A percentile compares a stretch with the other conserved stretches of the same genome.
These are phyloP conservation scores for Exserohilum rostratum DNA, from an alignment of 2,329 filamentous ascomycete species.

Conservation along the genomic window DNA sequence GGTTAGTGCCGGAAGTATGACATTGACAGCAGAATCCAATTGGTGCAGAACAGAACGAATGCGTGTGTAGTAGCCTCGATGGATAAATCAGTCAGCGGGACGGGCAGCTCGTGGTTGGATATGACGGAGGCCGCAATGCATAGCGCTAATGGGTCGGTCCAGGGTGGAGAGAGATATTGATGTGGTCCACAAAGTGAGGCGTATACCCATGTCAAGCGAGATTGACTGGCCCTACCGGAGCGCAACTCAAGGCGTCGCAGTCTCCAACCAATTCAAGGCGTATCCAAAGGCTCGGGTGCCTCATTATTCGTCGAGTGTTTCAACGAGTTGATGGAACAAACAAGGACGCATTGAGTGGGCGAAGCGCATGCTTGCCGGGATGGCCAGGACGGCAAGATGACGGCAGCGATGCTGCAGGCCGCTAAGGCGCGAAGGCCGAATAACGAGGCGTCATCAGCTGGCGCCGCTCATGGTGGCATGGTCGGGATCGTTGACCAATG, in stretches of 20 bases:
- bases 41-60: slow-evolving; percentile 31
- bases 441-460: slow-evolving; percentile 35
- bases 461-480: slow-evolving; percentile 22
- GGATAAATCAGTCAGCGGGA: slow-evolving; percentile 24
- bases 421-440: slow-evolving; percentile 22
- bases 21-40: slow-evolving; percentile 21
- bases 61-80: slow-evolving; percentile 14
- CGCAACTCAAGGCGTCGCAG: slow-evolving; percentile 8
- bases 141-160: slow-evolving; percentile 5
- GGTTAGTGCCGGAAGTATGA: slow-evolving; percentile 33
- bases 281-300: slow-evolving; percentile 3
- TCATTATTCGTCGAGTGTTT: slow-evolving; percentile 12
- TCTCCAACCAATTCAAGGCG: background rate
- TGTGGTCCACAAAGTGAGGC: slow-evolving; percentile 28
- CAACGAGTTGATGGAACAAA: slow-evolving; percentile 5
- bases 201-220: slow-evolving; percentile 17
- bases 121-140: slow-evolving; percentile 9
- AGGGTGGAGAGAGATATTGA: slow-evolving; percentile 12
- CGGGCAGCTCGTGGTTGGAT: slow-evolving; percentile 31
- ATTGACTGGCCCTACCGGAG: slow-evolving; percentile 13
- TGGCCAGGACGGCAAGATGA: slow-evolving; percentile 3
- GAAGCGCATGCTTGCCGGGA: slow-evolving; percentile 8
- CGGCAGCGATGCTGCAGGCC: slow-evolving; percentile 34
- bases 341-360: background rate
- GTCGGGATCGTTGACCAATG: slow-evolving; percentile 30